phyloP scores from a whole-genome alignment of 2,329 filamentous ascomycete genomes.

The Fusarium brachygibbosum region DNA sequence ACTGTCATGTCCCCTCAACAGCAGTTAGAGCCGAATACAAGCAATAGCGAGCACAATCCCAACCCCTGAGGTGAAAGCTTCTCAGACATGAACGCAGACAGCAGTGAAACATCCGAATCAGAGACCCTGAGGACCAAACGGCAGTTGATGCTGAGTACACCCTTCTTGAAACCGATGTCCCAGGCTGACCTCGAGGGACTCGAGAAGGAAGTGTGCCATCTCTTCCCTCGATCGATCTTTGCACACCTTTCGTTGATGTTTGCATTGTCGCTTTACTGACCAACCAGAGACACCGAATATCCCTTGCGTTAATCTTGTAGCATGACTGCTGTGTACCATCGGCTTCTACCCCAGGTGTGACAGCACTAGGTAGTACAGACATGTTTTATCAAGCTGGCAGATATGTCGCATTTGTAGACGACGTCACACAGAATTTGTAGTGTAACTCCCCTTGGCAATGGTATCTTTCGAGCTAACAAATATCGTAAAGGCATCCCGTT shows the following conservation, averaged over 20 bases:
- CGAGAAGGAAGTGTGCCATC: neutral
- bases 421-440: conserved; percentile 1
- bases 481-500: conserved; percentile 8
- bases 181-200: neutral
- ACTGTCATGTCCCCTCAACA: neutral
- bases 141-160: neutral
- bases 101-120: neutral
- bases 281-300: conserved; percentile 15
- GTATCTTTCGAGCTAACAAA: neutral
- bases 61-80: neutral
- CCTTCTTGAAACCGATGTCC: neutral
- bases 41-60: neutral
- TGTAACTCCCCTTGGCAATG: conserved; percentile 4
- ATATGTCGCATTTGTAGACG: conserved; percentile 19
- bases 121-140: neutral
- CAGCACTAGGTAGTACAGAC: conserved; percentile 13
- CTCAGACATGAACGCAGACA: too few species aligned
- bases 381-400: conserved; percentile 44
- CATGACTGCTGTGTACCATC: conserved; percentile 24
- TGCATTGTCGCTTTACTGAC: conserved; percentile 21
- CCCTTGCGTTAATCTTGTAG: conserved; percentile 24
- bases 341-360: conserved; percentile 31
- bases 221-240: neutral
- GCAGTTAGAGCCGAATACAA: neutral
- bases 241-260: neutral